These are phyloP conservation scores for Toxicodendron radicans DNA, from an alignment of 345 rosid genomes.

Conservation along the genomic window DNA sequence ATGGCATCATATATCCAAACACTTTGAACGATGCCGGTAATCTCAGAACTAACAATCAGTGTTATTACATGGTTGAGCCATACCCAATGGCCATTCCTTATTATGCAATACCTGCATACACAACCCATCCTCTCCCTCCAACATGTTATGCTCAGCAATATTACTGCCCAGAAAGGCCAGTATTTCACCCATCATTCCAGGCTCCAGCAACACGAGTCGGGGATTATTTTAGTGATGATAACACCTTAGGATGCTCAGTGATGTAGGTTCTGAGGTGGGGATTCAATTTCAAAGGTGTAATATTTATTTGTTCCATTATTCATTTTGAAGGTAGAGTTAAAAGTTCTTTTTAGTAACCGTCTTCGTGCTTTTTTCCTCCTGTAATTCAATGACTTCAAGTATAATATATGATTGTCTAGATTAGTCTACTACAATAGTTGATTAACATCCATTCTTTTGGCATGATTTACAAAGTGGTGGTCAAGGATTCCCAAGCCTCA, in stretches of 20 bases:
- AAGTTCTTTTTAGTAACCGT: background rate
- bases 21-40: constrained; percentile 16
- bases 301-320: background rate
- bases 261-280: constrained; percentile 35
- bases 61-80: constrained; percentile 34
- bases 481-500: background rate
- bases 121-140: constrained; percentile 22
- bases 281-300: background rate
- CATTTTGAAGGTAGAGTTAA: background rate
- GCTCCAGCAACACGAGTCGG: constrained; percentile 32
- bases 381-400: background rate
- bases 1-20: constrained; percentile 18
- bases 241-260: constrained; percentile 51
- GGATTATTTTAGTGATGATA: constrained; percentile 65
- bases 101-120: constrained; percentile 35
- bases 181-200: constrained; percentile 26
- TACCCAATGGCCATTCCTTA: constrained; percentile 34
- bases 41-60: constrained; percentile 21
- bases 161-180: constrained; percentile 21
- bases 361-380: background rate
- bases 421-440: background rate
- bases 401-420: background rate
- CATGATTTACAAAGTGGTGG: constrained; percentile 10
- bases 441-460: background rate
- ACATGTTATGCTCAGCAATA: constrained; percentile 24